Base-by-base conservation (phyloP, 495 filamentous ascomycete genomes). In the Hypomontagnella submonticulosa region DNA sequence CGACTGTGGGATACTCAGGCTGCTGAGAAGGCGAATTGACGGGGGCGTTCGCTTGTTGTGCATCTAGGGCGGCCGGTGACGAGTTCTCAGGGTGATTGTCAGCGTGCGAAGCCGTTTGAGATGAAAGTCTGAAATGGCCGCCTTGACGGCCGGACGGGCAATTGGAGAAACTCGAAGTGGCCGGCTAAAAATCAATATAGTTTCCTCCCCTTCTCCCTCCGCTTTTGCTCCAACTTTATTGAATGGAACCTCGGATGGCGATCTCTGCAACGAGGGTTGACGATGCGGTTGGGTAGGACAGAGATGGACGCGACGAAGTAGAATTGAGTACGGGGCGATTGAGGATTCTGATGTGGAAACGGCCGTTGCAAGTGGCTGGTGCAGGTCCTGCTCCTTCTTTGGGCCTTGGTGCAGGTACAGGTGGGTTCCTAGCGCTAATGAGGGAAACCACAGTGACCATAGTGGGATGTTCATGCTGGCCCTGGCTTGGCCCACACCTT, bases 51-150 rank as follows among this genome's bases (percentile, higher is more conserved):
- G 76, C 62, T 44, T 61, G 62, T 44, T 53, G 62, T 64, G 72
- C 70, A 75, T 72, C 75, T 77, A 81, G 50, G 79, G 77, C 67
- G 75, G 75, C 10, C 67, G 73, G 48, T 73, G 61, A 62, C 63
- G 64, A 58, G 65, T 67, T 70, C 57, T 64, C 18, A 65, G 67
- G 54, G 55, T 68, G 79, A 42, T 53, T 50, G 59, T 73, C 62
- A 61, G 74, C 71, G 76, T 72, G 68, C 38, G 80, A 80, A 77
- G 79, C 79, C 80, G 80, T 81, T 74, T 78, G 77, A 72, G 68
- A 66, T 67, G 71, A 32, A 66, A 57, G 51, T 48, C n/a, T 57
- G 63, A 63, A 68, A 69, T 68, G 71, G 72, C 77, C 79, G 77
- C 69, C 70, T 73, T 60, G 67, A 80, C 78, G 79, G 76, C 78